Conservation (phyloP, 2,329 filamentous ascomycete species). For the Colletotrichum falcatum region DNA sequence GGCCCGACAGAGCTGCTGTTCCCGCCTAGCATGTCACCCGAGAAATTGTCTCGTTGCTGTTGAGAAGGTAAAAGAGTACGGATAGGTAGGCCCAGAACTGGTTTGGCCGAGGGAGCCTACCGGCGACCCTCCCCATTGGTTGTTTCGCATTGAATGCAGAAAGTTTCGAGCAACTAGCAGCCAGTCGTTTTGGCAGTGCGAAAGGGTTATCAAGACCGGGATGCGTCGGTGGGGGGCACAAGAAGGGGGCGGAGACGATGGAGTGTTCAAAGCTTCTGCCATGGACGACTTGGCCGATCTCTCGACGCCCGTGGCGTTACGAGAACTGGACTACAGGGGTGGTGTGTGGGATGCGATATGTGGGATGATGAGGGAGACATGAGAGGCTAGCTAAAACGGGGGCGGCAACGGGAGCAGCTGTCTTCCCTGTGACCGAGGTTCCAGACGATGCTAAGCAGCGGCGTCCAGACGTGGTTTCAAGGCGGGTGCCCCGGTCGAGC, state of each 20-base stretch:
- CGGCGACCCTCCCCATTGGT: constrained; percentile 26
- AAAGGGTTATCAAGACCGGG: constrained; percentile 24
- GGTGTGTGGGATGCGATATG: constrained; percentile 22
- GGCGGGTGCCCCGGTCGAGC: constrained; percentile 20
- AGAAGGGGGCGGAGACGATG: constrained; percentile 12
- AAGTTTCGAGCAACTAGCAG: constrained; percentile 33
- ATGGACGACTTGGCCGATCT: constrained; percentile 33
- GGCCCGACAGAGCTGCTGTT: constrained; percentile 8
- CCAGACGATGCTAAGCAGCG: constrained; percentile 29
- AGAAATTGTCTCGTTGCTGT: constrained; percentile 3
- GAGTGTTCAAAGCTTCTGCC: constrained; percentile 29
- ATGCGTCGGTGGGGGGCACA: constrained; percentile 21
- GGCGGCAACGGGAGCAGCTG: constrained; percentile 2
- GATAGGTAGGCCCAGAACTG: constrained; percentile 23
- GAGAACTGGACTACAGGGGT: constrained; percentile 6
- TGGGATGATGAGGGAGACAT: background rate
- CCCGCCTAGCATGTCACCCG: constrained; percentile 13
- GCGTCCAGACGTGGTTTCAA: constrained; percentile 35
- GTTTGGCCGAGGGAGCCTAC: constrained; percentile 24
- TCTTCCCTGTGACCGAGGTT: constrained; percentile 18
- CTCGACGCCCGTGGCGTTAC: constrained; percentile 18
- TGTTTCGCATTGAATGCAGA: constrained; percentile 31
- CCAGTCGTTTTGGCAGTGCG: constrained; percentile 36
- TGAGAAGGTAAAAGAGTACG: constrained; percentile 20
- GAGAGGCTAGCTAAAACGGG: background rate